Conservation (phyloP, 441 rosid species). For the Capsella rubella region DNA sequence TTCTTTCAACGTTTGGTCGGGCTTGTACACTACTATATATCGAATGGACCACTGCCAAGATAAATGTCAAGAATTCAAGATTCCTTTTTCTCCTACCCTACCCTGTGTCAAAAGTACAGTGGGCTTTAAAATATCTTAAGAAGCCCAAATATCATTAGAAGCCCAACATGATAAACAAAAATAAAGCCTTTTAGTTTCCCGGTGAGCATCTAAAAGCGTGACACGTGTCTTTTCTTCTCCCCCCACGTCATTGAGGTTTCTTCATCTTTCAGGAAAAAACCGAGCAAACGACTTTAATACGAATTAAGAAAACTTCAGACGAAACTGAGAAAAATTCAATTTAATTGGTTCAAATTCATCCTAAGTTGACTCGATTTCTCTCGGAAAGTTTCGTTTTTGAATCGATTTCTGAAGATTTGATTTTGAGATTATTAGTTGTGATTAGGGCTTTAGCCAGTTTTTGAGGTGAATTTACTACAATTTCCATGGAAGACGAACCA, state of each 20-base stretch:
- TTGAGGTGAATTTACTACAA: no score
- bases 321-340: slow-evolving; percentile 3
- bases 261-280: slow-evolving; percentile 10
- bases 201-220: background rate
- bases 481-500: slow-evolving; percentile 52
- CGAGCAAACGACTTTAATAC: slow-evolving; percentile 15
- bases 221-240: slow-evolving; percentile 9
- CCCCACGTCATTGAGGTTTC: slow-evolving; percentile 33
- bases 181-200: background rate
- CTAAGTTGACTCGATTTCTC: background rate
- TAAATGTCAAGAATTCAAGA: background rate
- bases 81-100: no score
- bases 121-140: background rate
- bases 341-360: background rate
- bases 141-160: slow-evolving; percentile 1
- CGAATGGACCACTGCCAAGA: background rate
- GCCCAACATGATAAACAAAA: background rate
- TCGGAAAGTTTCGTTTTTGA: background rate
- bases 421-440: background rate
- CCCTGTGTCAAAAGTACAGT: no score
- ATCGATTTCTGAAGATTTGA: background rate
- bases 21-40: background rate
- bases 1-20: background rate
- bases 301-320: background rate
- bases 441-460: slow-evolving; percentile 21